A percentile compares a stretch with the other conserved stretches of the same genome.
Conservation (phyloP, 805 yeast species). For the Saccharomyces kudriavzevii region DNA sequence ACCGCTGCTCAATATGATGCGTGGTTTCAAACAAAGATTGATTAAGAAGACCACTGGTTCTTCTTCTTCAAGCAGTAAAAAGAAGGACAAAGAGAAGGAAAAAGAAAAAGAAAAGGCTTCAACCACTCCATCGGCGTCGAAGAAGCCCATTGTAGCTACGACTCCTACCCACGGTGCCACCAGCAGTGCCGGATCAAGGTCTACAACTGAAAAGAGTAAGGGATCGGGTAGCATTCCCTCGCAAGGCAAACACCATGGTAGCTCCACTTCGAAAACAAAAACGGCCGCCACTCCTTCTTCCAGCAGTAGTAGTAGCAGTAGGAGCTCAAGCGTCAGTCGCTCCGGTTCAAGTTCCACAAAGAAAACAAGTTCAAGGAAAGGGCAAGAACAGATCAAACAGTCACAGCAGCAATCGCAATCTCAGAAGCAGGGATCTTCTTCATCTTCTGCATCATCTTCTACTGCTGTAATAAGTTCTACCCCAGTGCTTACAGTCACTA, state of each 20-base stretch:
- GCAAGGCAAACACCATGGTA: constrained; percentile 2
- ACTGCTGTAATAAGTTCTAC: constrained; percentile 1
- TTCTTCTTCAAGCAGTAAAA: constrained; percentile 26
- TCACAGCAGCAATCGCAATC: background rate
- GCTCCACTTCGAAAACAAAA: constrained; percentile 2
- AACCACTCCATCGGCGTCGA: constrained; percentile 4
- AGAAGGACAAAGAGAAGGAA: constrained; percentile 38
- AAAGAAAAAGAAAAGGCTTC: constrained; percentile 31
- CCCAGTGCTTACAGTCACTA: constrained; percentile 13
- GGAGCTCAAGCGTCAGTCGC: background rate
- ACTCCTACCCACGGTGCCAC: constrained; percentile 1
- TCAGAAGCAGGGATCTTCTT: background rate
- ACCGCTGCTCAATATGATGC: constrained; percentile 48
- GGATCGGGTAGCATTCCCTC: background rate
- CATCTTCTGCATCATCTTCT: background rate
- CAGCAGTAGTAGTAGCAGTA: background rate
- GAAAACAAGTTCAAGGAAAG: background rate
- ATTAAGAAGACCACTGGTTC: constrained; percentile 32
- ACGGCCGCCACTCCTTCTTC: background rate
- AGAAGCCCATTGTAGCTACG: constrained; percentile 8
- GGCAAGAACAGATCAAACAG: background rate
- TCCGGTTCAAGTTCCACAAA: constrained; percentile 1
- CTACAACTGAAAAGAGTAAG: background rate
- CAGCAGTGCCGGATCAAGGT: background rate
- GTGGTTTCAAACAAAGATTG: constrained; percentile 56